Evolutionary conservation across 768 basidiomycete species (phyloP).

Genomic region (Butyriboletus loyo): DNA sequence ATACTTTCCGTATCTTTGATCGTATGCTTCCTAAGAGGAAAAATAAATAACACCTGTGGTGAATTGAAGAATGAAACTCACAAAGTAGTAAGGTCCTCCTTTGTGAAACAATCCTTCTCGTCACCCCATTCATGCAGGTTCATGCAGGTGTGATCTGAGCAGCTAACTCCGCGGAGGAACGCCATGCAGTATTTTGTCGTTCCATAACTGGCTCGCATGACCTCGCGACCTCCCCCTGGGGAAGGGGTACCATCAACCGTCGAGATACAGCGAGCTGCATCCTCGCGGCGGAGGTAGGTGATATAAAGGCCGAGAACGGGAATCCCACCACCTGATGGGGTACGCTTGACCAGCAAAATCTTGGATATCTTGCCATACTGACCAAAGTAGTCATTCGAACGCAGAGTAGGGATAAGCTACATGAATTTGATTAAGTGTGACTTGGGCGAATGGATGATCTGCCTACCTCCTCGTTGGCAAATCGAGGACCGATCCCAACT

Average conservation of each 20-base stretch:
- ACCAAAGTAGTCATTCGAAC: slow-evolving; percentile 95
- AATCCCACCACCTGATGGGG: slow-evolving; percentile 64
- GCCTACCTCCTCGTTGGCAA: slow-evolving; percentile 93
- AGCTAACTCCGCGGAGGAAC: slow-evolving; percentile 81
- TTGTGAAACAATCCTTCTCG: slow-evolving; percentile 96
- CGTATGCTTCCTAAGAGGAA: slow-evolving; percentile 71
- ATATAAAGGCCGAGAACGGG: slow-evolving; percentile 93
- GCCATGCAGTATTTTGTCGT: slow-evolving; percentile 98
- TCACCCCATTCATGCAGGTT: slow-evolving; percentile 98
- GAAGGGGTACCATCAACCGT: slow-evolving; percentile 91
- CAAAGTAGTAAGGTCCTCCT: slow-evolving; percentile 93
- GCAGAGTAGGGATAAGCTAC: slow-evolving; percentile 86
- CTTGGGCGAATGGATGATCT: neutral
- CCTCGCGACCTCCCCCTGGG: slow-evolving; percentile 83
- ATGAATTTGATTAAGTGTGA: slow-evolving; percentile 1
- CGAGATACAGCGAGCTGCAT: slow-evolving; percentile 88
- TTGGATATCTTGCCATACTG: slow-evolving; percentile 98
- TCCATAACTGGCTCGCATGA: slow-evolving; percentile 92
- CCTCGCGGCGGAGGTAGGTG: slow-evolving; percentile 91
- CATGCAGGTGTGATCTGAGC: slow-evolving; percentile 88
- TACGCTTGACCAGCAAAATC: slow-evolving; percentile 89
- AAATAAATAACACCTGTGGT: slow-evolving; percentile 1
- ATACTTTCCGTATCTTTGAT: slow-evolving; percentile 85
- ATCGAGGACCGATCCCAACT: slow-evolving; percentile 89
- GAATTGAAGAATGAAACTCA: slow-evolving; percentile 37